phyloP scores from a whole-genome alignment of 805 yeast species.

The Ogataea saltuana region DNA sequence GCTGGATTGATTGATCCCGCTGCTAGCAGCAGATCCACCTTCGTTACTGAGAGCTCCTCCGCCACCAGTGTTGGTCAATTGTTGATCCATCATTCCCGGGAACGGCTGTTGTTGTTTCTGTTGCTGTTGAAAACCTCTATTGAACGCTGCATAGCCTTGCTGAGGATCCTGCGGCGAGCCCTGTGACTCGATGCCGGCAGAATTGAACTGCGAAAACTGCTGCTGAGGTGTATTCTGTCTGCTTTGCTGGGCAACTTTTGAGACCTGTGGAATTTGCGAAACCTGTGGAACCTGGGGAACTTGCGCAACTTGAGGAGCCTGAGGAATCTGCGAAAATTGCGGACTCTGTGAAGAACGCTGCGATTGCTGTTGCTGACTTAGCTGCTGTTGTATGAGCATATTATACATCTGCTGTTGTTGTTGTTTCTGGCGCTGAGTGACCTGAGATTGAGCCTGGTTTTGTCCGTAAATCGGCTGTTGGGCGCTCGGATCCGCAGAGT shows the following conservation, averaged over 20 bases:
- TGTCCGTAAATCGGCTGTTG: constrained; percentile 1
- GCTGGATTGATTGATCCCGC: constrained; percentile 11
- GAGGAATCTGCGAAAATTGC: constrained; percentile 2
- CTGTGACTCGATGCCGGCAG: constrained; percentile 27
- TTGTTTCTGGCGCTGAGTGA: constrained; percentile 24
- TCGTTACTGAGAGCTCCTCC: constrained; percentile 7
- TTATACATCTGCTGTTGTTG: constrained; percentile 34
- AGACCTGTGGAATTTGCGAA: background rate
- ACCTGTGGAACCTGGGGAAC: no score
- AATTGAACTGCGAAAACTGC: constrained; percentile 17
- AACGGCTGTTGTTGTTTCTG: constrained; percentile 19
- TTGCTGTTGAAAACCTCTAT: constrained; percentile 27
- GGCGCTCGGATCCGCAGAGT: constrained; percentile 7
- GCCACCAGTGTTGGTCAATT: constrained; percentile 11
- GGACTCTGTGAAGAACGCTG: constrained; percentile 23
- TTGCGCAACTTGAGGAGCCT: no score
- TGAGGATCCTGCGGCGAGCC: constrained; percentile 34
- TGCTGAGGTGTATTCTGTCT: constrained; percentile 22
- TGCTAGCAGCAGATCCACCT: constrained; percentile 10
- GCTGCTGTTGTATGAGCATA: constrained; percentile 21
- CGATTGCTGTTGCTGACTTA: constrained; percentile 25
- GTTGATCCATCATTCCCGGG: constrained; percentile 12
- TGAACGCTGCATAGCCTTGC: constrained; percentile 28
- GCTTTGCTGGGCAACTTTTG: constrained; percentile 10
- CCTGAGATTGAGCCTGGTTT: constrained; percentile 5